Evolutionary conservation across 2,329 filamentous ascomycete species (phyloP), one percentile per base, ranked within the genome.

Genomic region (Penicillium sp.): DNA sequence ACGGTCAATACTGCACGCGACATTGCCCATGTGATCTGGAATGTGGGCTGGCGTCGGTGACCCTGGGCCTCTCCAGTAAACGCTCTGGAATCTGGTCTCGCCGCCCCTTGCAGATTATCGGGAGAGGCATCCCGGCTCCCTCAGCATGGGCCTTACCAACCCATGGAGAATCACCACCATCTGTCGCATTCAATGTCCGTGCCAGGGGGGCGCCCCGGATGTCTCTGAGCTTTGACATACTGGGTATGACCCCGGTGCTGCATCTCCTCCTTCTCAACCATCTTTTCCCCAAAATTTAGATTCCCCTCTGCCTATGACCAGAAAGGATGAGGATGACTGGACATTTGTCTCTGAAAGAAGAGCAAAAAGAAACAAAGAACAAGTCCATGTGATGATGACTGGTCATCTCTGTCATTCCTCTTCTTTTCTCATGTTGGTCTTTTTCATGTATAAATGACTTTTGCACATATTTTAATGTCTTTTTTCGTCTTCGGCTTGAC

Each of bases 1-100:
- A 91, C 87, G 5, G 77, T 83, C 51, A 83, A 84, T 60, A 84
- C 81, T 2, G 80, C 81, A 34, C 73, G 74, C 49, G 81, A 84
- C 56, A 84, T 84, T 54, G 80, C 79, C 5, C 79, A 83, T 64
- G 81, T 84, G 6, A 81, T 84, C 50, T 83, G 81, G 80, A 84
- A 83, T 57, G 81, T 83, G 39, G 81, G 81, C 18, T 84, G 81
- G 81, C 71, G 76, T 51, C 74, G 75, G 55, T 79, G 63, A 75
- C 39, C 18, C 5, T 41, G 40, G 4, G 39, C 26, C 11, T 4
- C 38, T 43, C 34, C 33, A 34, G 18, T 24, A 28, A 26, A 36
- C 42, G 32, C 13, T n/a, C 28, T 36, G 32, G 33, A 12, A 9
- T 18, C 13, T 12, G 26, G 33, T 29, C 42, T 35, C 32, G 28